These are phyloP conservation scores for Quillaja saponaria DNA, from an alignment of 306 rosid species.

Conservation along the genomic window DNA sequence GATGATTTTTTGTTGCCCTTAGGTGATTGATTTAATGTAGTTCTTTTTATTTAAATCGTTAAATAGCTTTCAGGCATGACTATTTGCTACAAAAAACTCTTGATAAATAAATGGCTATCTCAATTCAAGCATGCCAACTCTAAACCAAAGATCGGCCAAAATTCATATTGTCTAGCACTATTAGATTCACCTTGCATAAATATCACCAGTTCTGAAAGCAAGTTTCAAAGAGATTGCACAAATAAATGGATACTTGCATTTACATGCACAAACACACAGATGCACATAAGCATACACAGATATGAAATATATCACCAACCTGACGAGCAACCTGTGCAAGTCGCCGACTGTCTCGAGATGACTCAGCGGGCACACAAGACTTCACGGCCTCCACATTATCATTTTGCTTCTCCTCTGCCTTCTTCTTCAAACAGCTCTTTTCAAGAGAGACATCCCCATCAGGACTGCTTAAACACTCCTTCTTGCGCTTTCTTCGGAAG, in stretches of 20 bases:
- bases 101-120: no score
- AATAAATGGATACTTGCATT: slow-evolving; percentile 17
- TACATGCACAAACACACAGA: slow-evolving; percentile 14
- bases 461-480: slow-evolving; percentile 47
- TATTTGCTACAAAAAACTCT: no score
- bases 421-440: slow-evolving; percentile 39
- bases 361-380: slow-evolving; percentile 51
- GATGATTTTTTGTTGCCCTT: no score
- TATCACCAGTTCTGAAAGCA: slow-evolving; percentile 11
- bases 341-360: slow-evolving; percentile 60
- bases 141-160: slow-evolving; percentile 6
- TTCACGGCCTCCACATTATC: slow-evolving; percentile 48
- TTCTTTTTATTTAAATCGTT: no score
- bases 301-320: slow-evolving; percentile 46
- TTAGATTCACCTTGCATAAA: neutral
- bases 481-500: slow-evolving; percentile 80
- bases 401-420: slow-evolving; percentile 47
- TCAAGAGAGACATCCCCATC: slow-evolving; percentile 46
- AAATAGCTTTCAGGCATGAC: no score
- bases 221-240: slow-evolving; percentile 5
- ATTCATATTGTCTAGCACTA: slow-evolving; percentile 21
- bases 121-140: neutral
- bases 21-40: no score
- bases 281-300: slow-evolving; percentile 28
- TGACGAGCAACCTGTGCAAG: slow-evolving; percentile 75